Conservation (phyloP, 441 rosid species). For the Capsella rubella region DNA sequence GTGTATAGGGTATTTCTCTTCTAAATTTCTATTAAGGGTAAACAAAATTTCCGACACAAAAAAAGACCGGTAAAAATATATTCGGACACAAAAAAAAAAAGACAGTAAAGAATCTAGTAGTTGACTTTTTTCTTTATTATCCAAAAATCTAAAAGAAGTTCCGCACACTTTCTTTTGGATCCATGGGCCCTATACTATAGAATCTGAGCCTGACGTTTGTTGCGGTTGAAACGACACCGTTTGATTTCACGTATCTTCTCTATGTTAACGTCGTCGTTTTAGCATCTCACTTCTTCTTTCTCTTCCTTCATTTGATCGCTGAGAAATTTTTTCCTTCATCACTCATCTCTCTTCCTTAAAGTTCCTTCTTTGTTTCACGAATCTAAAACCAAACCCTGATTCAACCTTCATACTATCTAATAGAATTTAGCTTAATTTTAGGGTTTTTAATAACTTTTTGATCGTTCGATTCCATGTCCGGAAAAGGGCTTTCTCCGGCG, state of each 20-base stretch:
- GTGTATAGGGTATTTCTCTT: neutral
- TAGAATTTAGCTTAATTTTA: neutral
- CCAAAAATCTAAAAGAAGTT: neutral
- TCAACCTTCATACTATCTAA: neutral
- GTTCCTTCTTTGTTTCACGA: slow-evolving; percentile 20
- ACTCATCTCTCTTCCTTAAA: slow-evolving; percentile 16
- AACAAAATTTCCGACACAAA: neutral
- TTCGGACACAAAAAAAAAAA: neutral
- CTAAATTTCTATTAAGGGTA: neutral
- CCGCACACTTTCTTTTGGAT: slow-evolving; percentile 15
- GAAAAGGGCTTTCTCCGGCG: slow-evolving; percentile 40
- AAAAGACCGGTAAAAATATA: too few relatives aligned
- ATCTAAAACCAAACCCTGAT: neutral
- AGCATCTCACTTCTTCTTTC: slow-evolving; percentile 6
- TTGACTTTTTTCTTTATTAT: slow-evolving; percentile 25
- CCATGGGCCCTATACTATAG: slow-evolving; percentile 23
- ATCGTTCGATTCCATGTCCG: slow-evolving; percentile 40
- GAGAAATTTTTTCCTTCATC: neutral
- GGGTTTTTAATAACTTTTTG: neutral
- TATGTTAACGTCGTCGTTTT: slow-evolving; percentile 28
- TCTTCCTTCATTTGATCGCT: slow-evolving; percentile 34
- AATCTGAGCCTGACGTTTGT: slow-evolving; percentile 13
- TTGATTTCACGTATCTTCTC: neutral
- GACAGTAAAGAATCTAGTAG: neutral
- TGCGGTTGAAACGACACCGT: slow-evolving; percentile 34